Percentiles rank a stretch among this genome's conserved stretches.
These are phyloP conservation scores for Pistacia atlantica DNA, from an alignment of 345 rosid species.

Conservation along the genomic window DNA sequence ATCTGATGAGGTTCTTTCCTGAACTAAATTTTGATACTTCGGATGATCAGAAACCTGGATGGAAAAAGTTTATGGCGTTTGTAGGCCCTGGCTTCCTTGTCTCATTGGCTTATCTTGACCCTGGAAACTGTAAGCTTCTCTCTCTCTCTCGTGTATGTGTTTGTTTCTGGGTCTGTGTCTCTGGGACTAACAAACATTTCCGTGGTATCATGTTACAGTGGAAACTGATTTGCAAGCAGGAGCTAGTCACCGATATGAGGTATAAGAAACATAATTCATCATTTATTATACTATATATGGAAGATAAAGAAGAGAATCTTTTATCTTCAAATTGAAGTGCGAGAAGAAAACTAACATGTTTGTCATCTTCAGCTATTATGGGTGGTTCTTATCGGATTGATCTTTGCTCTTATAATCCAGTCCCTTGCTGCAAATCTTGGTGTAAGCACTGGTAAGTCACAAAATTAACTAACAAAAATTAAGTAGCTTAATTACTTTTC, in stretches of 20 bases:
- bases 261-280: slow-evolving; percentile 2
- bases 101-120: slow-evolving; percentile 68
- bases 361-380: slow-evolving; percentile 51
- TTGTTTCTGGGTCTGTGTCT: not conserved
- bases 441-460: slow-evolving; percentile 56
- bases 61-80: slow-evolving; percentile 53
- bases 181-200: not conserved
- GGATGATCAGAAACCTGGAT: slow-evolving; percentile 46
- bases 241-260: slow-evolving; percentile 59
- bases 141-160: not conserved
- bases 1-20: not conserved
- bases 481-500: no score
- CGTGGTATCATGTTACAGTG: slow-evolving; percentile 36
- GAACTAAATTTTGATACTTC: no score
- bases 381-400: slow-evolving; percentile 58
- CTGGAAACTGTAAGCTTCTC: slow-evolving; percentile 48
- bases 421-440: slow-evolving; percentile 77
- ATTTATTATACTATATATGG: no score
- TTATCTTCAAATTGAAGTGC: no score
- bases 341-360: not conserved
- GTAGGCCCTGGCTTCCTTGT: slow-evolving; percentile 73
- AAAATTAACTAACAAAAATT: no score
- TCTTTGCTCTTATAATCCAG: slow-evolving; percentile 70
- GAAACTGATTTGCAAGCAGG: slow-evolving; percentile 82
- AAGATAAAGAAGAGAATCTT: not conserved